These are phyloP conservation scores for Scalesia atractyloides DNA, from an alignment of 129 eudicot genomes.

Conservation along the genomic window DNA sequence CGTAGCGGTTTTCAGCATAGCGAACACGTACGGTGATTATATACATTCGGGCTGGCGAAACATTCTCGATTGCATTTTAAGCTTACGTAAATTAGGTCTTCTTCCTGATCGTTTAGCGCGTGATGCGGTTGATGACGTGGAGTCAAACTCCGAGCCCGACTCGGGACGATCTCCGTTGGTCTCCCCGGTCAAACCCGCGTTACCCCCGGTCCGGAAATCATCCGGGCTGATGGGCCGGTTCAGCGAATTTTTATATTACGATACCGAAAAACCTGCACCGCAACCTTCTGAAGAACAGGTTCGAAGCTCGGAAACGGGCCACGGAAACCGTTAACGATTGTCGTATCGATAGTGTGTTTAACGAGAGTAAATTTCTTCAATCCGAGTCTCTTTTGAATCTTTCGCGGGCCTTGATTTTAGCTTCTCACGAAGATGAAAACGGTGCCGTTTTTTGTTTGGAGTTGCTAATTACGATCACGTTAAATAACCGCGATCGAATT, in stretches of 20 bases:
- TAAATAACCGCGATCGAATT: constrained; percentile 79
- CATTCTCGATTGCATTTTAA: constrained; percentile 70
- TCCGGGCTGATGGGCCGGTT: constrained; percentile 78
- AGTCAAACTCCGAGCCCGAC: constrained; percentile 43
- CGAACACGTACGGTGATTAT: constrained; percentile 66
- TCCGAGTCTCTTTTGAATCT: constrained; percentile 70
- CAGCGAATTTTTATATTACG: constrained; percentile 64
- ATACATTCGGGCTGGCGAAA: constrained; percentile 83
- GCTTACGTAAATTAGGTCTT: constrained; percentile 76
- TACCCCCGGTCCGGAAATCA: constrained; percentile 49
- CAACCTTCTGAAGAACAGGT: constrained; percentile 77
- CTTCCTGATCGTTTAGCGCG: constrained; percentile 70
- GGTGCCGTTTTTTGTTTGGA: constrained; percentile 76
- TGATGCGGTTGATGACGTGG: constrained; percentile 67
- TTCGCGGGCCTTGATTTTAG: constrained; percentile 56
- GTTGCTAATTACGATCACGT: constrained; percentile 67
- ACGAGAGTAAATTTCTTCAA: constrained; percentile 82
- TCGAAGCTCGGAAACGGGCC: constrained; percentile 69
- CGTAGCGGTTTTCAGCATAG: constrained; percentile 71
- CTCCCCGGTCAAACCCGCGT: constrained; percentile 38
- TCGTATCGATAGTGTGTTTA: constrained; percentile 64
- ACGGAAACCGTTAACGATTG: constrained; percentile 69
- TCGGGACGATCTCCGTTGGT: constrained; percentile 37
- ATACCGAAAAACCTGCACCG: constrained; percentile 72
- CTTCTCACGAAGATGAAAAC: constrained; percentile 60